Evolutionary conservation across 305 asterid species (phyloP).

Genomic region (Fraxinus latifolia): DNA sequence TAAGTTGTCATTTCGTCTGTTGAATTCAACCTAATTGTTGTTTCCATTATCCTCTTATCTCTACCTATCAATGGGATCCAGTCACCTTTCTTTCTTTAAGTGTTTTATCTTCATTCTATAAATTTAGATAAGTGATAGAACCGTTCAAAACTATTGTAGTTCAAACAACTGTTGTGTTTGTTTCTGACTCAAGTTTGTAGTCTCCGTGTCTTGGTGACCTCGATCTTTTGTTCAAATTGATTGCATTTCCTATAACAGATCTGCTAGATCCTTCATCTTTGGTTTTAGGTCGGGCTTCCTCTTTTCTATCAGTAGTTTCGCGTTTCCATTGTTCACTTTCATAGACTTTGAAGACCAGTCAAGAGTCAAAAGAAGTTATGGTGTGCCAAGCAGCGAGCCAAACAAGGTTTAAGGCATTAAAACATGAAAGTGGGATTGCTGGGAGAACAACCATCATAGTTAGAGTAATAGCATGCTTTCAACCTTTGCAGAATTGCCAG

Average conservation of each 20-base stretch:
- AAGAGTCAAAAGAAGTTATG: conserved; percentile 65
- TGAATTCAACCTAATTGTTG: conserved; percentile 8
- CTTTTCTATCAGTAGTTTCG: conserved; percentile 14
- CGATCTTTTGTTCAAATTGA: conserved; percentile 7
- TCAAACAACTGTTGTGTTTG: conserved; percentile 5
- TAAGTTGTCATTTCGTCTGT: conserved; percentile 33
- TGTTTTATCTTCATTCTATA: conserved; percentile 54
- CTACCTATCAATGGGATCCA: conserved; percentile 51
- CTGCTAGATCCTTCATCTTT: conserved; percentile 17
- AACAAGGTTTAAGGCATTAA: conserved; percentile 62
- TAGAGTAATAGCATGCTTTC: conserved; percentile 83
- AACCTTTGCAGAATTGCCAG: conserved; percentile 80
- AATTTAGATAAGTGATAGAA: conserved; percentile 23
- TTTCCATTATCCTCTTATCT: conserved; percentile 1
- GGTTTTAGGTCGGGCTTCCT: conserved; percentile 10
- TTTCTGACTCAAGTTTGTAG: conserved; percentile 2
- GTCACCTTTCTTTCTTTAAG: conserved; percentile 41
- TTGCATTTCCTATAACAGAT: background rate
- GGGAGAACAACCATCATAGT: conserved; percentile 69
- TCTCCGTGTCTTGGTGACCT: conserved; percentile 22
- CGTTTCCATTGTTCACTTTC: conserved; percentile 22
- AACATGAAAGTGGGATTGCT: conserved; percentile 75
- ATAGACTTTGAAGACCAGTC: conserved; percentile 26
- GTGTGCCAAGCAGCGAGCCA: conserved; percentile 88
- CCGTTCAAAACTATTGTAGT: background rate